phyloP scores from a whole-genome alignment of 2,329 filamentous ascomycete genomes.

The Colletotrichum sp. region DNA sequence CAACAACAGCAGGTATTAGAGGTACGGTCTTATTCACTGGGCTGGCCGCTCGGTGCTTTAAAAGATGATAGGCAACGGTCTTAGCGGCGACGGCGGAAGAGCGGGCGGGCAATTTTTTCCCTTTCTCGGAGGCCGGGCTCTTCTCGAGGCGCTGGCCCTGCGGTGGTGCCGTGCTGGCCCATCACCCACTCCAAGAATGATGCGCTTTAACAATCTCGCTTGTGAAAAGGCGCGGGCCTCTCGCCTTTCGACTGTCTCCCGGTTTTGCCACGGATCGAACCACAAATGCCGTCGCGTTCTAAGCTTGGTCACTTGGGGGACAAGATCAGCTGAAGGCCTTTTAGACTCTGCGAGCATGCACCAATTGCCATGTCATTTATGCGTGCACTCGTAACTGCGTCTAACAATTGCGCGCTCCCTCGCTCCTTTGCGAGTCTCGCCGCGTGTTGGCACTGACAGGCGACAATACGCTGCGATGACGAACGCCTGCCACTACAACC shows the following conservation, averaged over 20 bases:
- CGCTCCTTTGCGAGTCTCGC: neutral
- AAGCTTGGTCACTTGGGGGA: neutral
- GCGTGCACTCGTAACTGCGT: neutral
- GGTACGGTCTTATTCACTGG: neutral
- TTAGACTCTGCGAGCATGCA: neutral
- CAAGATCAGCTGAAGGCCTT: neutral
- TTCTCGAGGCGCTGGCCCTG: neutral
- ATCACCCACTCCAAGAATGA: conserved; percentile 15
- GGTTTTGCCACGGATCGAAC: conserved; percentile 21
- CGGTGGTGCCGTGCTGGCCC: neutral
- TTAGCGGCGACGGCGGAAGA: conserved; percentile 13
- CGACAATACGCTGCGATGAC: neutral
- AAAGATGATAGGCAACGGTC: conserved; percentile 1
- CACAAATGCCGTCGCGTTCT: neutral
- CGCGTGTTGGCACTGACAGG: neutral
- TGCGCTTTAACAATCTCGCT: conserved; percentile 22
- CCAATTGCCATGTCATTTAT: neutral
- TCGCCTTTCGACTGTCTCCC: conserved; percentile 21
- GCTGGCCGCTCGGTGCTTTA: neutral
- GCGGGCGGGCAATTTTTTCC: conserved; percentile 10
- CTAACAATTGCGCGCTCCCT: neutral
- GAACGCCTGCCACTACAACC: neutral
- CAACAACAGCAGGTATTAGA: neutral
- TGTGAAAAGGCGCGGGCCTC: conserved; percentile 20
- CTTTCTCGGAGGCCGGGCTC: neutral